Evolutionary conservation across 148 eudicot genomes (phyloP).

Genomic region (Oxyria digyna): DNA sequence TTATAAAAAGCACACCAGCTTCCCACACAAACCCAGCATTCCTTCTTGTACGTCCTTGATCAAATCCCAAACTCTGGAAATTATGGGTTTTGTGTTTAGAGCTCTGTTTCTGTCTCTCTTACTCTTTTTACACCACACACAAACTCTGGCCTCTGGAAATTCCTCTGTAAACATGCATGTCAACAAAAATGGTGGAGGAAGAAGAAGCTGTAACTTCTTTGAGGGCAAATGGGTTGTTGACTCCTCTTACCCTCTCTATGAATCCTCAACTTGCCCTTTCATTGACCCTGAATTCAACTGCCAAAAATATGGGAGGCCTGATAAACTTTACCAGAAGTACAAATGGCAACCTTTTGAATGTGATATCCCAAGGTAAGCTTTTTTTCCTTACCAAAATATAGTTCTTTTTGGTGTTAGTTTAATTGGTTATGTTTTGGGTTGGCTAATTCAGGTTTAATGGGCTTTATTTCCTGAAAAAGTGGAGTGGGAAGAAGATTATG

Average conservation of each 20-base stretch:
- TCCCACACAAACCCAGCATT: conserved; percentile 2
- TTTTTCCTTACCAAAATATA: background rate
- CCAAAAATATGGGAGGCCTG: conserved; percentile 61
- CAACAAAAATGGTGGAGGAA: background rate
- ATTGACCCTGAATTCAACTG: conserved; percentile 68
- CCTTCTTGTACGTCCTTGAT: background rate
- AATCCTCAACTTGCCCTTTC: conserved; percentile 56
- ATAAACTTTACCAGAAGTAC: conserved; percentile 52
- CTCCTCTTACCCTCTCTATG: conserved; percentile 64
- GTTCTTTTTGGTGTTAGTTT: background rate
- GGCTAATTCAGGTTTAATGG: conserved; percentile 60
- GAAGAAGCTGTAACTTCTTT: conserved; percentile 36
- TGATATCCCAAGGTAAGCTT: conserved; percentile 48
- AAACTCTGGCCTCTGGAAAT: background rate
- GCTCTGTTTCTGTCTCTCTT: conserved; percentile 1
- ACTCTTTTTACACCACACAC: background rate
- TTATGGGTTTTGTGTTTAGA: background rate
- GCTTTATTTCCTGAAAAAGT: conserved; percentile 43
- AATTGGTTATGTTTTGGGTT: background rate
- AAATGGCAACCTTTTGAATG: conserved; percentile 81
- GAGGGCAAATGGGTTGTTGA: conserved; percentile 85
- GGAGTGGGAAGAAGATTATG: conserved; percentile 82
- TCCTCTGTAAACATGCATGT: background rate
- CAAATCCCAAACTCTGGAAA: background rate
- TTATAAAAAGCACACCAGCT: conserved; percentile 3